phyloP scores from a whole-genome alignment of 148 eudicot genomes.

The Persicaria maculosa region DNA sequence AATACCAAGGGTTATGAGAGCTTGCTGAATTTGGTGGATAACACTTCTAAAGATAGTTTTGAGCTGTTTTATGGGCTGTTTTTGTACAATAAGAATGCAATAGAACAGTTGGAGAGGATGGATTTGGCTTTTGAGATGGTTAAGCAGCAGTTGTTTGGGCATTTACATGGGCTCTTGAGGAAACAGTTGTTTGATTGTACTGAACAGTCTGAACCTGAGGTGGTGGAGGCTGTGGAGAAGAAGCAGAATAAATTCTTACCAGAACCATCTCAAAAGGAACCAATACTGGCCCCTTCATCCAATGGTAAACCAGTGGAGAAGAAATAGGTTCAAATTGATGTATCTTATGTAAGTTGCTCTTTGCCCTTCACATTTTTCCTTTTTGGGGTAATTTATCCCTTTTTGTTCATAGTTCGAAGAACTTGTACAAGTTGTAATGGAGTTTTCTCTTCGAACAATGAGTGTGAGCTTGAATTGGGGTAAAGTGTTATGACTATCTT shows the following conservation, averaged over 20 bases:
- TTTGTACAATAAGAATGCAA: slow-evolving; percentile 81
- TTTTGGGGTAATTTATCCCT: not conserved
- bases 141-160: slow-evolving; percentile 78
- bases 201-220: slow-evolving; percentile 1
- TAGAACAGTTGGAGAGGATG: slow-evolving; percentile 71
- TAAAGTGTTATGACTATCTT: not conserved
- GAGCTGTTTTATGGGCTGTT: slow-evolving; percentile 87
- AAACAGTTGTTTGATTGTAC: slow-evolving; percentile 47
- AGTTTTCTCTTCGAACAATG: not conserved
- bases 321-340: not conserved
- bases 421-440: not conserved
- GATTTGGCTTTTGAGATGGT: slow-evolving; percentile 73
- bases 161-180: slow-evolving; percentile 68
- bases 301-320: not conserved
- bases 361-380: not conserved
- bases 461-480: not conserved
- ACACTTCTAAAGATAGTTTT: slow-evolving; percentile 75
- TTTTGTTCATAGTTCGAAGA: not conserved
- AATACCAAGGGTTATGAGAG: slow-evolving; percentile 91
- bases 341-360: not conserved
- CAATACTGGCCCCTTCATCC: not conserved
- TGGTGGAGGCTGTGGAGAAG: slow-evolving; percentile 5
- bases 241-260: not conserved
- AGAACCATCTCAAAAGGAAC: not conserved
- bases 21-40: slow-evolving; percentile 74